Percentiles rank a stretch among this genome's conserved stretches.
Evolutionary conservation across 805 yeast species (phyloP).

Genomic region (Metschnikowia santaceciliae): DNA sequence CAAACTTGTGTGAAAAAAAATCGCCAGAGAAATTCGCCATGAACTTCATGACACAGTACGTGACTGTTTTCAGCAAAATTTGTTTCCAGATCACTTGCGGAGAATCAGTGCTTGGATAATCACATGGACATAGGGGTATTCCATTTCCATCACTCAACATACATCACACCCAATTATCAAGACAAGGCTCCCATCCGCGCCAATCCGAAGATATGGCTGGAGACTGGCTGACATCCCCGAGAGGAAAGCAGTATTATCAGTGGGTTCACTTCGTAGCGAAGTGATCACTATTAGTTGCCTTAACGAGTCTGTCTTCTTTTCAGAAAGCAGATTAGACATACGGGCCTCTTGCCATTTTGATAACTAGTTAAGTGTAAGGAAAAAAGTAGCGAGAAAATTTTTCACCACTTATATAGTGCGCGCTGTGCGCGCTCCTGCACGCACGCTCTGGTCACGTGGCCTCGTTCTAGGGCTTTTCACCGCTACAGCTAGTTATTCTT

Average conservation of each 20-base stretch:
- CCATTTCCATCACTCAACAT: not conserved
- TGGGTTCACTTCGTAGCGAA: slow-evolving; percentile 9
- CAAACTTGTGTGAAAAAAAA: not conserved
- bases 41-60: not conserved
- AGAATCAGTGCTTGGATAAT: no score
- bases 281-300: slow-evolving; percentile 13
- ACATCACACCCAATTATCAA: slow-evolving; percentile 30
- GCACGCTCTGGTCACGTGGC: not conserved
- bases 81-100: no score
- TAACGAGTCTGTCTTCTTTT: slow-evolving; percentile 19
- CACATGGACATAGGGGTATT: no score
- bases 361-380: slow-evolving; percentile 18
- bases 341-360: slow-evolving; percentile 54
- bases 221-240: slow-evolving; percentile 17
- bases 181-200: slow-evolving; percentile 50
- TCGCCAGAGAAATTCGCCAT: no score
- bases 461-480: not conserved
- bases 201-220: slow-evolving; percentile 20
- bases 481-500: not conserved
- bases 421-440: not conserved
- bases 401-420: slow-evolving; percentile 2
- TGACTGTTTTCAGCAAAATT: not conserved
- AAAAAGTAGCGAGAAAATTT: slow-evolving; percentile 10
- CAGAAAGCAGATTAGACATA: slow-evolving; percentile 31
- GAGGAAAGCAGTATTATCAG: slow-evolving; percentile 9